Evolutionary conservation across 73 alveolate species (phyloP).

Genomic region (Halteria grandinella): DNA sequence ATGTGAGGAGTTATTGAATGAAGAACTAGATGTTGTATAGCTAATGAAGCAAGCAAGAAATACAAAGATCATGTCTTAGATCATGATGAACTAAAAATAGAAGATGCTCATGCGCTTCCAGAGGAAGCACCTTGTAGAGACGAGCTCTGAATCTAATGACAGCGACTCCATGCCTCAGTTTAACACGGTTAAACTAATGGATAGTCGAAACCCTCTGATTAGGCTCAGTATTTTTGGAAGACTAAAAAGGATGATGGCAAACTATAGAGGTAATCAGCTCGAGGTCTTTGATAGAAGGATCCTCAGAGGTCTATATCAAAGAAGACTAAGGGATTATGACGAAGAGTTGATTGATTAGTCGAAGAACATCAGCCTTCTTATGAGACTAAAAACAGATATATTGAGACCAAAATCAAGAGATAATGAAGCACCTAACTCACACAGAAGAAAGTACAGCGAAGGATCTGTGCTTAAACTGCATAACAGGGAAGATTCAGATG

Average conservation of each 20-base stretch:
- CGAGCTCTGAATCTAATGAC: slow-evolving; percentile 14
- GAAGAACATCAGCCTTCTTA: background rate
- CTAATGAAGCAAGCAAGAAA: slow-evolving; percentile 24
- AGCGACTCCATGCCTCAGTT: background rate
- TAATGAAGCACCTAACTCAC: no score
- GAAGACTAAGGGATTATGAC: slow-evolving; percentile 32
- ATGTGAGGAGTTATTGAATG: slow-evolving; percentile 1
- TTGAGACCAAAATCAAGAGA: no score
- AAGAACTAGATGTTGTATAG: slow-evolving; percentile 27
- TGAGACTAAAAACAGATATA: slow-evolving; percentile 27
- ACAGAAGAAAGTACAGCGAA: no score
- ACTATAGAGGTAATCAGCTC: background rate
- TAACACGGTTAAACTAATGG: slow-evolving; percentile 17
- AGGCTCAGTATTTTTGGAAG: slow-evolving; percentile 13
- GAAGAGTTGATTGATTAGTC: slow-evolving; percentile 15
- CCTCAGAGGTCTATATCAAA: slow-evolving; percentile 14
- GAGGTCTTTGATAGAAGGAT: slow-evolving; percentile 8
- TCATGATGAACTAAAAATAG: background rate
- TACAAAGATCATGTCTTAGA: background rate
- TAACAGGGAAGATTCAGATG: no score
- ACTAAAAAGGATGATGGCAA: slow-evolving; percentile 8
- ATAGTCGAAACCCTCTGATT: slow-evolving; percentile 22
- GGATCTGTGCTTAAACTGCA: no score
- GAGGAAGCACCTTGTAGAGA: slow-evolving; percentile 42
- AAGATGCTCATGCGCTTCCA: slow-evolving; percentile 23